A percentile compares a stretch with the other conserved stretches of the same genome.
phyloP scores from a whole-genome alignment of 2,329 filamentous ascomycete genomes.

The Cladosporium sp. region DNA sequence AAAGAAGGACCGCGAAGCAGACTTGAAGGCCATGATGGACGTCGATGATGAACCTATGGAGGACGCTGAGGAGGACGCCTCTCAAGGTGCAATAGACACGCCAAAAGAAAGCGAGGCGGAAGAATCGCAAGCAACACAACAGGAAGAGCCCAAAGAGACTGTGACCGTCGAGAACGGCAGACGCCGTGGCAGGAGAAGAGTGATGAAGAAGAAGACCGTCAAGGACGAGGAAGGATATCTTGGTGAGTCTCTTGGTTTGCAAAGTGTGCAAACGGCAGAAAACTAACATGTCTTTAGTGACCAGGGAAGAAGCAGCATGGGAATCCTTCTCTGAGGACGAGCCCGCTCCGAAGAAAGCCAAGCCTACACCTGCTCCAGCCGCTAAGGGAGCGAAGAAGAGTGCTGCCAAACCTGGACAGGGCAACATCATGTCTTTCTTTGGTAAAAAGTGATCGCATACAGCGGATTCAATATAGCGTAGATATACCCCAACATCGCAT shows the following conservation, averaged over 20 bases:
- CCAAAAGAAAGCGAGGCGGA: constrained; percentile 43
- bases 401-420: constrained; percentile 53
- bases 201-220: constrained; percentile 83
- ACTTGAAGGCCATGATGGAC: constrained; percentile 72
- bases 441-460: constrained; percentile 61
- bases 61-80: constrained; percentile 19
- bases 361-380: constrained; percentile 35
- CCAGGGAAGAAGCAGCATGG: constrained; percentile 78
- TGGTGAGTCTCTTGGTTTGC: constrained; percentile 50
- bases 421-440: constrained; percentile 91
- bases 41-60: constrained; percentile 41
- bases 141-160: constrained; percentile 38
- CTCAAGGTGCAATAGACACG: constrained; percentile 16
- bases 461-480: neutral
- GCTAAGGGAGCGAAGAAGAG: constrained; percentile 50
- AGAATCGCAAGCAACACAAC: constrained; percentile 41
- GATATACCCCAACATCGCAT: constrained; percentile 6
- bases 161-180: constrained; percentile 60
- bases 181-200: constrained; percentile 69
- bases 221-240: constrained; percentile 89
- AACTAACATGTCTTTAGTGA: constrained; percentile 57
- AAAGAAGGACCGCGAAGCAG: constrained; percentile 62
- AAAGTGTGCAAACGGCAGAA: neutral
- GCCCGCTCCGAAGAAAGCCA: constrained; percentile 54
- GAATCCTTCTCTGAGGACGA: constrained; percentile 94